These are phyloP conservation scores for Geotrichum candidum DNA, from an alignment of 1,139 yeast species.

Conservation along the genomic window DNA sequence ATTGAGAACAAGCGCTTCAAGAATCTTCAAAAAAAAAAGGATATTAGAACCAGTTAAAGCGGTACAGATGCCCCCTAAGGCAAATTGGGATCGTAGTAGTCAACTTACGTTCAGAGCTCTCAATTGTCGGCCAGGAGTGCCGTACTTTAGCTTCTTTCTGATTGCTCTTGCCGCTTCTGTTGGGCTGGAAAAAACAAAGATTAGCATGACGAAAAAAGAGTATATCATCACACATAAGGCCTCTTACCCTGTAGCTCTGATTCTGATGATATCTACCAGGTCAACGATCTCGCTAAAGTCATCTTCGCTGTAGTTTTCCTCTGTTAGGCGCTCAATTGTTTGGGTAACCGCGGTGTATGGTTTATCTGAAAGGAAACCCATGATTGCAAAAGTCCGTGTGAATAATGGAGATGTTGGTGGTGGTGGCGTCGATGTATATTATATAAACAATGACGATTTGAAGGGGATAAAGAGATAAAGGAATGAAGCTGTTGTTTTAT, in stretches of 20 bases:
- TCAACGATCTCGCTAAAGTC: conserved; percentile 40
- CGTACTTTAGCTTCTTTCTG: conserved; percentile 83
- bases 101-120: conserved; percentile 50
- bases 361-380: conserved; percentile 39
- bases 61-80: not conserved
- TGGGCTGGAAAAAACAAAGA: conserved; percentile 38
- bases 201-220: not conserved
- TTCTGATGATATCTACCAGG: conserved; percentile 41
- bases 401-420: too few relatives aligned
- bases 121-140: conserved; percentile 53
- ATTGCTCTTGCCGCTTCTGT: conserved; percentile 86
- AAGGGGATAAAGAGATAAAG: not conserved
- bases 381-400: conserved; percentile 14
- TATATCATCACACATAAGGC: not conserved
- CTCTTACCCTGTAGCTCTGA: conserved; percentile 38
- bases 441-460: not conserved
- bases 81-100: not conserved
- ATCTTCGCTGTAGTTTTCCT: conserved; percentile 37
- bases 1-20: conserved; percentile 73
- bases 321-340: conserved; percentile 43
- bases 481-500: not conserved
- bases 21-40: conserved; percentile 31
- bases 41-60: not conserved
- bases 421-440: not conserved
- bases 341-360: conserved; percentile 48